These are phyloP conservation scores for Backusella luteola DNA, from an alignment of 192 early-diverging fungal genomes.

Conservation along the genomic window DNA sequence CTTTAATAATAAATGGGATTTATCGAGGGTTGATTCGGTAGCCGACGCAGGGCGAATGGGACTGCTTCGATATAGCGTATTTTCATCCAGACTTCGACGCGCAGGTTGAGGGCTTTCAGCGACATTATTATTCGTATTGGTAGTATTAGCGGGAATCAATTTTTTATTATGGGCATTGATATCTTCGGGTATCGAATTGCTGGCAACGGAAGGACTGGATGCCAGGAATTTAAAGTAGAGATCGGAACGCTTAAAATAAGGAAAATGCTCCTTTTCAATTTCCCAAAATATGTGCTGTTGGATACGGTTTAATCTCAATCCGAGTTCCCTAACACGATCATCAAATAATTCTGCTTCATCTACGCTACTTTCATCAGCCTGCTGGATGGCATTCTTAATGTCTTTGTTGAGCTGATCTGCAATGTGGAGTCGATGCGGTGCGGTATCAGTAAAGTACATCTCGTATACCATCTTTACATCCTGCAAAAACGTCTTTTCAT, in stretches of 20 bases:
- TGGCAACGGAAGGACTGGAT: constrained; percentile 45
- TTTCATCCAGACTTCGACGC: constrained; percentile 16
- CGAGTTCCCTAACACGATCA: constrained; percentile 16
- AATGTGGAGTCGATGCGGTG: constrained; percentile 39
- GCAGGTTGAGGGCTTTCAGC: not conserved
- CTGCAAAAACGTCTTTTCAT: constrained; percentile 39
- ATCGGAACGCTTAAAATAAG: constrained; percentile 57
- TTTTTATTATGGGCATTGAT: not conserved
- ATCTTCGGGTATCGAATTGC: constrained; percentile 22
- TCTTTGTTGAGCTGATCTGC: constrained; percentile 35
- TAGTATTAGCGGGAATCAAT: not conserved
- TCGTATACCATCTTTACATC: constrained; percentile 53
- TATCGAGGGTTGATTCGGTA: not conserved
- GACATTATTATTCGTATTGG: not conserved
- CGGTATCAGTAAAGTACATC: constrained; percentile 45
- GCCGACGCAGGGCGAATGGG: constrained; percentile 6
- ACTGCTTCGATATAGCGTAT: constrained; percentile 2
- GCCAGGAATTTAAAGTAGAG: constrained; percentile 64
- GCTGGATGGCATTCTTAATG: constrained; percentile 32
- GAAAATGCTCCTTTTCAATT: constrained; percentile 60
- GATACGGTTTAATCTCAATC: constrained; percentile 38
- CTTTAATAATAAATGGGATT: constrained; percentile 7
- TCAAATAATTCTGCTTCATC: constrained; percentile 10
- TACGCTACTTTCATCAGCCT: not conserved
- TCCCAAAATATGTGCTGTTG: constrained; percentile 64